Evolutionary conservation across 768 basidiomycete species (phyloP).

Genomic region (Boletus rubropictus): DNA sequence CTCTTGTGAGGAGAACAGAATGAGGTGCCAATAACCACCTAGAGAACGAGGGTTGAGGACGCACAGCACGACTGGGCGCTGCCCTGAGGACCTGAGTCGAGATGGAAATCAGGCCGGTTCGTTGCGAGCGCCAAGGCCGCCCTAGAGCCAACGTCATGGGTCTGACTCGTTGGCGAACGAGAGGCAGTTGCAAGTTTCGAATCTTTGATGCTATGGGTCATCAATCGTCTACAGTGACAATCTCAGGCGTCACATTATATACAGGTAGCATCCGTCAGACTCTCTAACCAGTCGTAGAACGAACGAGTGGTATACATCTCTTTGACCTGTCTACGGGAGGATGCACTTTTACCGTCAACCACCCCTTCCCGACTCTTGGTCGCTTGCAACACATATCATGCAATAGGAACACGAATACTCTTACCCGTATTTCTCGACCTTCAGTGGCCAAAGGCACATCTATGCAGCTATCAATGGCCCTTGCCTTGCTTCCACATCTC

Average conservation of each 20-base stretch:
- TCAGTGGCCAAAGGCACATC: constrained; percentile 75
- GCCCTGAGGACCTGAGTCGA: constrained; percentile 9
- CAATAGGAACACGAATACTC: neutral
- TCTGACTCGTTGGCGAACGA: neutral
- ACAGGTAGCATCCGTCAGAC: too few species aligned
- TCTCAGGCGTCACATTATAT: too few species aligned
- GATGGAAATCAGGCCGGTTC: constrained; percentile 7
- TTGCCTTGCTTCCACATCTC: constrained; percentile 54
- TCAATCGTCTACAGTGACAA: too few species aligned
- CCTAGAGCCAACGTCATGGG: constrained; percentile 16
- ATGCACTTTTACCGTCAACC: neutral
- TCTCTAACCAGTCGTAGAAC: too few species aligned
- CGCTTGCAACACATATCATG: neutral
- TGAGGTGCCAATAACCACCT: constrained; percentile 10
- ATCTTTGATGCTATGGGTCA: neutral
- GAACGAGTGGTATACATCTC: too few species aligned
- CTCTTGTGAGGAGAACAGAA: neutral
- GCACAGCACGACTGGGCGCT: neutral
- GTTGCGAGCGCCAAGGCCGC: constrained; percentile 10
- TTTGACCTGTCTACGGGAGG: neutral
- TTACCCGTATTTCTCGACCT: constrained; percentile 51
- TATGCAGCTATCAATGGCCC: constrained; percentile 69
- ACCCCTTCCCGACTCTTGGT: neutral
- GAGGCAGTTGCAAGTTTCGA: neutral
- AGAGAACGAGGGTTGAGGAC: neutral